These are phyloP conservation scores for Populus simonii DNA, from an alignment of 345 rosid genomes.

Conservation along the genomic window DNA sequence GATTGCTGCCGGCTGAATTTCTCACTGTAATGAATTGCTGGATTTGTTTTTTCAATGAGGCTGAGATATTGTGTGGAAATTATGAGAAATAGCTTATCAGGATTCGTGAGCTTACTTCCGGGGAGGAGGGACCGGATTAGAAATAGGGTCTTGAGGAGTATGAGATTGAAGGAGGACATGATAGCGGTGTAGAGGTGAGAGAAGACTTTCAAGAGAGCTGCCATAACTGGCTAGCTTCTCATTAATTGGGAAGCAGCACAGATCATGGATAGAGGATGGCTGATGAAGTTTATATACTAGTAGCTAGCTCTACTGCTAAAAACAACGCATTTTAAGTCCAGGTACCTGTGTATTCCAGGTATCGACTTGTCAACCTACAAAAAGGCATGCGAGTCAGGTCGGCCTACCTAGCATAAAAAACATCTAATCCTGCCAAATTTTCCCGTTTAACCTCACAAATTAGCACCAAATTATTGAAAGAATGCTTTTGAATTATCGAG, in stretches of 20 bases:
- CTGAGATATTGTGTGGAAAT: slow-evolving; percentile 32
- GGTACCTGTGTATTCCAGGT: not conserved
- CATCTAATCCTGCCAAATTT: not conserved
- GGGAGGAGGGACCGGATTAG: slow-evolving; percentile 27
- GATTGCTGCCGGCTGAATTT: not conserved
- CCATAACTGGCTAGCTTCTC: slow-evolving; percentile 25
- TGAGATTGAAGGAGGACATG: slow-evolving; percentile 32
- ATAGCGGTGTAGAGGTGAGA: slow-evolving; percentile 27
- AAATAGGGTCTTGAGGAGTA: slow-evolving; percentile 21
- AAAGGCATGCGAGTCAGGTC: not conserved
- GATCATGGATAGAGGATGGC: not conserved
- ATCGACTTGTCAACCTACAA: not conserved
- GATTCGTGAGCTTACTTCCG: not conserved
- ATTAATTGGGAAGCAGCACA: not conserved
- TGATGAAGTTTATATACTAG: not conserved
- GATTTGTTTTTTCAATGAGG: slow-evolving; percentile 37
- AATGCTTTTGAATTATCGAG: not conserved
- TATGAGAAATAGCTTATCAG: not conserved
- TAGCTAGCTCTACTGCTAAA: not conserved
- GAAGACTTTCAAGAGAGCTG: slow-evolving; percentile 27
- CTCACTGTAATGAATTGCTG: slow-evolving; percentile 26
- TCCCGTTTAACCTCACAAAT: not conserved
- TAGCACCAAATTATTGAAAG: not conserved
- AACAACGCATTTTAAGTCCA: not conserved
- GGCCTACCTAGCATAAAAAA: not conserved